Base-by-base conservation (phyloP, 2,329 filamentous ascomycete species). In the Cladosporium sp. region DNA sequence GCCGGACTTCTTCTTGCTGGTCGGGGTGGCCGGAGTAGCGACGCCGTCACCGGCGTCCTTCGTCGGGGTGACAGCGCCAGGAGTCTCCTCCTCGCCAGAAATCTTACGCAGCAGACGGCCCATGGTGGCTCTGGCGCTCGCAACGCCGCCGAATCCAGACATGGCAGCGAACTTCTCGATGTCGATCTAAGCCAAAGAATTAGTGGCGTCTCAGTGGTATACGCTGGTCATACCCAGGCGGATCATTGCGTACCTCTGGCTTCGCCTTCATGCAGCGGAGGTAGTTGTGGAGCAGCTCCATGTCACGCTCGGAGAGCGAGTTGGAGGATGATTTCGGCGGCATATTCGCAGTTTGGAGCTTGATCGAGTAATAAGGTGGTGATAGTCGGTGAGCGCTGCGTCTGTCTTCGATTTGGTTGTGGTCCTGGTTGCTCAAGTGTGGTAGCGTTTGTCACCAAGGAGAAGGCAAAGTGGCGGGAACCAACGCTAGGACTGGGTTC, bases 191-290 rank as follows among this genome's bases (percentile, higher is more conserved):
- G 36, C n/a, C 9, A 14, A n/a, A 1, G 9, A 1, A 25, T 56
- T 19, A 47, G 52, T 20, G 28, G 17, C 30, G 28, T 34, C 12
- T 19, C 3, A 15, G 5, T 17, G 8, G 3, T 1, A 36, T 15
- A 12, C 20, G 3, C 15, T 28, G 25, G 9, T 5, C 5, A 4
- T 1, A 15, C 30, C 3, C 4, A 34, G 30, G 30, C 8, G 30
- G 28, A 3, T 36, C 17, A 12, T 11, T 36, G 15, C 40, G 5
- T 52, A 59, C 56, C 15, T 59, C 56, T 8, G 56, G 56, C 56
- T 52, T 59, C 12, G 56, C 15, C 9, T 59, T 59, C 25, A 52
- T 14, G 49, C 56, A 59, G 39, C 50, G 47, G 19, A 5, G 9
- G 43, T 51, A 51, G 38, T 25, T 47, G 49, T 30, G 25, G 15